phyloP scores from a whole-genome alignment of 805 yeast species.

The Teunomyces stri region DNA sequence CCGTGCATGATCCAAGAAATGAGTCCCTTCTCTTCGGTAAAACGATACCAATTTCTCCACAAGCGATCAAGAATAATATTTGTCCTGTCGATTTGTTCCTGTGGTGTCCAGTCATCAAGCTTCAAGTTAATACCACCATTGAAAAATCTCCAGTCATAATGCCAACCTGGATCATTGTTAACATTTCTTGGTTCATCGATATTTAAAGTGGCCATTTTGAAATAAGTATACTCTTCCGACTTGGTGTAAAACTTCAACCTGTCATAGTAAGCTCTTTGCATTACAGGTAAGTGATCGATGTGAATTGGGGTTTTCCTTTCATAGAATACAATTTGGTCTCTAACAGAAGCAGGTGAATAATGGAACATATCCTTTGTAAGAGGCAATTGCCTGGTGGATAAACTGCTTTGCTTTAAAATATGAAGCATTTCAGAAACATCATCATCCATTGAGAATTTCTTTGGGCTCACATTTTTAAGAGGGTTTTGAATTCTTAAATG shows the following conservation, averaged over 20 bases:
- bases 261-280: constrained; percentile 28
- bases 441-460: constrained; percentile 2
- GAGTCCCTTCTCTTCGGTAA: constrained; percentile 23
- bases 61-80: constrained; percentile 20
- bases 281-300: constrained; percentile 15
- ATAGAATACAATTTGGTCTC: constrained; percentile 24
- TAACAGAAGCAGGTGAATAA: constrained; percentile 9
- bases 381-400: neutral
- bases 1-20: constrained; percentile 31
- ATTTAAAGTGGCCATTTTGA: constrained; percentile 30
- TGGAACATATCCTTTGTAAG: neutral
- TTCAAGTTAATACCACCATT: constrained; percentile 17
- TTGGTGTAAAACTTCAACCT: constrained; percentile 31
- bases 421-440: neutral
- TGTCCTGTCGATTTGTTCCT: constrained; percentile 18
- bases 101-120: constrained; percentile 25
- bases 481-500: constrained; percentile 17
- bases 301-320: constrained; percentile 10
- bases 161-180: constrained; percentile 23
- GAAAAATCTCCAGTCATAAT: constrained; percentile 29
- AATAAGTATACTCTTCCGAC: constrained; percentile 39
- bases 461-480: constrained; percentile 8
- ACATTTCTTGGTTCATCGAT: constrained; percentile 28
- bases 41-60: constrained; percentile 24
- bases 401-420: neutral